These are phyloP conservation scores for Rhododendron kiyosumense DNA, from an alignment of 148 eudicot species.

Conservation along the genomic window DNA sequence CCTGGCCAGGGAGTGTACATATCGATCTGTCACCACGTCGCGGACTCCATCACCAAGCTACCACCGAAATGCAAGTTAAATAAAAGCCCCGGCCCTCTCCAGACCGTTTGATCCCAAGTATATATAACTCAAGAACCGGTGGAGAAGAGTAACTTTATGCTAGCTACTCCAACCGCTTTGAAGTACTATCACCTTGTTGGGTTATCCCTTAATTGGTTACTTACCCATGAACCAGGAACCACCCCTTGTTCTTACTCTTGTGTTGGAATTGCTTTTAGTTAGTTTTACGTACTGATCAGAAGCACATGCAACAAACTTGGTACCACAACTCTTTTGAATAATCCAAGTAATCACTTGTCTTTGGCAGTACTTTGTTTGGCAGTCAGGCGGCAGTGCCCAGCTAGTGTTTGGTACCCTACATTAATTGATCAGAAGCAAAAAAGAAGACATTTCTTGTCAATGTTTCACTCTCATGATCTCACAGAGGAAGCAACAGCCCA, in stretches of 20 bases:
- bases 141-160: not conserved
- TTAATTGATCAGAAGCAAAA: not conserved
- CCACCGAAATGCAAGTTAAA: not conserved
- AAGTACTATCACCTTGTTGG: not conserved
- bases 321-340: not conserved
- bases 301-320: not conserved
- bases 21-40: not conserved
- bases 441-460: not conserved
- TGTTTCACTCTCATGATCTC: not conserved
- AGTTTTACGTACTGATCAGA: not conserved
- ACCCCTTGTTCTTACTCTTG: not conserved
- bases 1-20: not conserved
- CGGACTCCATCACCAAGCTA: not conserved
- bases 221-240: not conserved
- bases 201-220: not conserved
- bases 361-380: not conserved
- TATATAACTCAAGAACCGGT: not conserved
- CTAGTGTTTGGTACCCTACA: not conserved
- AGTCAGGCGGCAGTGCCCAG: not conserved
- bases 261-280: not conserved
- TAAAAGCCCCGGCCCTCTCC: not conserved
- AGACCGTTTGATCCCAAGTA: not conserved
- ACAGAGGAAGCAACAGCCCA: not conserved
- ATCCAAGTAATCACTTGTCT: not conserved
- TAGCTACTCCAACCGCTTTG: not conserved